Base-by-base conservation (phyloP, 176 grass and related monocot species). In the Juncus inflexus region DNA sequence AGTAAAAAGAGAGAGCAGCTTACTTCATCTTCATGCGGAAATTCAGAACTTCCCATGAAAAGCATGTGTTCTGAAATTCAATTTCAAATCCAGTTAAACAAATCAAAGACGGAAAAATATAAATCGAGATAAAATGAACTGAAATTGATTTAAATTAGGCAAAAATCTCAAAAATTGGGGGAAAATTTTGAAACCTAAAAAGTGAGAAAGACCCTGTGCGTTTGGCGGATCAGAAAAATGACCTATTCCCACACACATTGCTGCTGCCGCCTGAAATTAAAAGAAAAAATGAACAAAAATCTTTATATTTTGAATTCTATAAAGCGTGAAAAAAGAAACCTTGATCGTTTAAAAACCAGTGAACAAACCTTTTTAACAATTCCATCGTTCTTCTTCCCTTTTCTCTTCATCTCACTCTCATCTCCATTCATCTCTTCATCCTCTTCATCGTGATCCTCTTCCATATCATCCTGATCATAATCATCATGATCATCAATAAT, bases 31-130 rank as follows among this genome's bases (percentile, higher is more conserved):
- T 88, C 90, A 62, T 95, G 81, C 40, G 90, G 84, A 95, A 87
- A 95, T 71, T 83, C 76, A 64, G 85, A 75, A 74, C 90, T 95
- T 61, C 90, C 90, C 90, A 95, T 88, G 77, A 95, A 95, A 89
- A 95, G 90, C 90, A 95, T 95, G 58, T 95, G 90, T 65, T 95
- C 90, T 95, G 79, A 78, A 84, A 47, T 47, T 47, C 6, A 78
- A 84, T 6, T 47, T 47, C 6, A 70, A 12, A 56, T 70, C 52
- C 43, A 58, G 15, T 12, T 56, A 58, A 70, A 51, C 6, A 6
- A 9, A 47, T 47, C 43, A 58, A 50, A 58, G 36, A 70, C 41
- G 14, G 52, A 70, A 5, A 57, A 15, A 55, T 53, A 15, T 9
- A 35, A 15, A 9, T 45, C 6, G 60, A 43, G 39, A 45, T 53